phyloP scores from a whole-genome alignment of 164 flowering plant genomes.

The Vitis rupestris region DNA sequence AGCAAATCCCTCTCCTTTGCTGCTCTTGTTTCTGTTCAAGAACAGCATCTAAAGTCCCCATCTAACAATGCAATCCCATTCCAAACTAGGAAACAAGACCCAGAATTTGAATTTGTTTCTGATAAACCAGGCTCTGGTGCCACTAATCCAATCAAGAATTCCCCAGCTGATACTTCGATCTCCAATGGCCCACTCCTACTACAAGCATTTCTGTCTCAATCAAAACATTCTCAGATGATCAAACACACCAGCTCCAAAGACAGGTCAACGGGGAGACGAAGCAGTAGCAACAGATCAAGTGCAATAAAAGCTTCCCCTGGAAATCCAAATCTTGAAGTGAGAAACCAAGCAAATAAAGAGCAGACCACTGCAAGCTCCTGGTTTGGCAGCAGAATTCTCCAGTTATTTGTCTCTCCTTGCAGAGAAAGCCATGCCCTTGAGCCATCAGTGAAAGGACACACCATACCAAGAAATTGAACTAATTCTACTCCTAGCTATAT shows the following conservation, averaged over 20 bases:
- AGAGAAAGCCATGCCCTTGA: constrained; percentile 22
- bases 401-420: constrained; percentile 26
- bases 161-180: constrained; percentile 7
- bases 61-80: background rate
- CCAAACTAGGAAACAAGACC: constrained; percentile 1
- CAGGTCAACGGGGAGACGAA: background rate
- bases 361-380: constrained; percentile 4
- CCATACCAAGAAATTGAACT: background rate
- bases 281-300: constrained; percentile 9
- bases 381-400: constrained; percentile 17
- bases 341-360: constrained; percentile 14
- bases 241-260: background rate
- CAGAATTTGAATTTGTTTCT: constrained; percentile 23
- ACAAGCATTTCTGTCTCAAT: constrained; percentile 5
- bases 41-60: constrained; percentile 14
- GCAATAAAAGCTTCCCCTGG: background rate
- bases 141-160: background rate
- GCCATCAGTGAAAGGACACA: constrained; percentile 5
- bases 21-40: constrained; percentile 28
- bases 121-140: background rate
- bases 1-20: constrained; percentile 30
- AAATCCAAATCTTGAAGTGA: constrained; percentile 2
- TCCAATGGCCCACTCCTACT: constrained; percentile 12
- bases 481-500: too few relatives aligned
- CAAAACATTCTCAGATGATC: background rate